Evolutionary conservation across 1,284 basidiomycete species (phyloP).

Genomic region (Leccinum subrobustum): DNA sequence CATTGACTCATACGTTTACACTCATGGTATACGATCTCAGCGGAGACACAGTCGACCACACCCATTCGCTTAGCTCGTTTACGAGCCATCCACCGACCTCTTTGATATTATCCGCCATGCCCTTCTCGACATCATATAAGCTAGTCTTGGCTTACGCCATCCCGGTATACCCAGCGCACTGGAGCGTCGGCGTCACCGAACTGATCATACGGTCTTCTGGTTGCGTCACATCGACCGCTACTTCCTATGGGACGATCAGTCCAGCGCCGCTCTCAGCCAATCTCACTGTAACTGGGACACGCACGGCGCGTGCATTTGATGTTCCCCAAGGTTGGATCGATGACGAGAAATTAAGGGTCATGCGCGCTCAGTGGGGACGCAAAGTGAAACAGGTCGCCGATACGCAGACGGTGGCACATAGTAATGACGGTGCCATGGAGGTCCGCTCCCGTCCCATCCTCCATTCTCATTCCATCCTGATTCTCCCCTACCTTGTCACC

Average conservation of each 20-base stretch:
- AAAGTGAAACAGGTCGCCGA: slow-evolving; percentile 66
- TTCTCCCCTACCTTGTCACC: too few relatives aligned
- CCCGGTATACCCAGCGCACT: slow-evolving; percentile 78
- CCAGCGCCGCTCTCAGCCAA: slow-evolving; percentile 20
- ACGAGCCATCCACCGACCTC: slow-evolving; percentile 74
- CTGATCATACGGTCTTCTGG: slow-evolving; percentile 53
- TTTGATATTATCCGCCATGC: slow-evolving; percentile 58
- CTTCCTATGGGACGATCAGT: slow-evolving; percentile 15
- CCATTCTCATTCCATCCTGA: too few relatives aligned
- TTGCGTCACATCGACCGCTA: slow-evolving; percentile 16
- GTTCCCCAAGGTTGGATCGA: slow-evolving; percentile 72
- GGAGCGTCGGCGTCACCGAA: slow-evolving; percentile 77
- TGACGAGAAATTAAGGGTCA: slow-evolving; percentile 53
- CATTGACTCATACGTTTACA: slow-evolving; percentile 62
- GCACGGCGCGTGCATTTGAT: slow-evolving; percentile 66
- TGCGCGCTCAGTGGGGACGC: slow-evolving; percentile 73
- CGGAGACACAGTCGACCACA: slow-evolving; percentile 45
- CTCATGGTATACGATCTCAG: slow-evolving; percentile 70
- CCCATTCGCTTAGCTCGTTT: slow-evolving; percentile 68
- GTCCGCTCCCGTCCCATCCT: too few relatives aligned
- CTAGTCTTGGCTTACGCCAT: slow-evolving; percentile 68
- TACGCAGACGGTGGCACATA: slow-evolving; percentile 52
- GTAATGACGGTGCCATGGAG: too few relatives aligned
- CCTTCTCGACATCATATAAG: slow-evolving; percentile 59
- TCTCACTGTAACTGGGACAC: slow-evolving; percentile 50